A percentile compares a stretch with the other conserved stretches of the same genome.
Conservation (phyloP, 169 alveolate genomes). For the Babesia ovis region DNA sequence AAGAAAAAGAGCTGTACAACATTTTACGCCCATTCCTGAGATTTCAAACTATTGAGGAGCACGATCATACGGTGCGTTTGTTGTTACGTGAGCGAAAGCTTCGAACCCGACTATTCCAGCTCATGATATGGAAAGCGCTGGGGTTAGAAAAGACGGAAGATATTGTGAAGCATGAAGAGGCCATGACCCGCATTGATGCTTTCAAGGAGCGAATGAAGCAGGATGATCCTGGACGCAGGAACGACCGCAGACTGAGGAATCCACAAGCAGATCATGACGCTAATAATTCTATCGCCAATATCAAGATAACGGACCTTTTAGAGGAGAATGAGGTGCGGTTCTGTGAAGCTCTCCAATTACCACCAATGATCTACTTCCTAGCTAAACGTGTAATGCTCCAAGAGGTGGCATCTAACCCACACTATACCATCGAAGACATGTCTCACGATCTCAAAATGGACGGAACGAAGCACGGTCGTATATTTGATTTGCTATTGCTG, state of each 20-base stretch:
- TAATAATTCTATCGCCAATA: conserved; percentile 5
- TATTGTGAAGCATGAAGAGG: conserved; percentile 71
- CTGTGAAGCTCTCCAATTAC: conserved; percentile 63
- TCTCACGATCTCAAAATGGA: conserved; percentile 57
- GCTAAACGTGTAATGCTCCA: conserved; percentile 68
- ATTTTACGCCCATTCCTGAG: conserved; percentile 84
- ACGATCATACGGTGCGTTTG: conserved; percentile 84
- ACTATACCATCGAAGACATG: conserved; percentile 61
- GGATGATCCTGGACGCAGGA: conserved; percentile 59
- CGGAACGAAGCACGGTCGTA: conserved; percentile 64
- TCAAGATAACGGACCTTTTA: conserved; percentile 46
- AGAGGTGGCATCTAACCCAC: conserved; percentile 60
- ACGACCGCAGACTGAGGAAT: conserved; percentile 46
- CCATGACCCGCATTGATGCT: conserved; percentile 27
- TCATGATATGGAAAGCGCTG: conserved; percentile 87
- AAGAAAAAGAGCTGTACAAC: conserved; percentile 88
- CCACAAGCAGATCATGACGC: conserved; percentile 23
- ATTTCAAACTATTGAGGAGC: conserved; percentile 87
- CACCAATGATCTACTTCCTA: conserved; percentile 64
- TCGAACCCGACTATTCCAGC: conserved; percentile 81
- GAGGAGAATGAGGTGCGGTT: conserved; percentile 65
- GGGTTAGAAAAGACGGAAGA: conserved; percentile 88
- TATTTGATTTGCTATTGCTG: conserved; percentile 54
- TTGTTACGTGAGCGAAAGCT: conserved; percentile 84
- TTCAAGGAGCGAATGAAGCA: conserved; percentile 58